phyloP scores from a whole-genome alignment of 2,329 filamentous ascomycete species.

The Cryphonectria radicalis region DNA sequence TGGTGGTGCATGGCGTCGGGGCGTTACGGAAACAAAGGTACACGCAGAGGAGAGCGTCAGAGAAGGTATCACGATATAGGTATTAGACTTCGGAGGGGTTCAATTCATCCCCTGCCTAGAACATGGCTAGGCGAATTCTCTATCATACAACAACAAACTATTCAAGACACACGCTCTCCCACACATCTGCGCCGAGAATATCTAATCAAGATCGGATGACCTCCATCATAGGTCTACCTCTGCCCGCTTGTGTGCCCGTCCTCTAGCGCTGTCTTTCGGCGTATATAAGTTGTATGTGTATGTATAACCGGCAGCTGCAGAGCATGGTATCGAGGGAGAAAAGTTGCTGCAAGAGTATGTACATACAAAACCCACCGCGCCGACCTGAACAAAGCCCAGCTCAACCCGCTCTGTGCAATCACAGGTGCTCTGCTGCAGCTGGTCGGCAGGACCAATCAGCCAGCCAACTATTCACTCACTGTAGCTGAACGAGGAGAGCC shows the following conservation, averaged over 20 bases:
- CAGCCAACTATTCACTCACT: too few relatives aligned
- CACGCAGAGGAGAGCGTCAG: not conserved
- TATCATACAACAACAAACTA: not conserved
- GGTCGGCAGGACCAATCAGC: not conserved
- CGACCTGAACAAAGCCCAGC: not conserved
- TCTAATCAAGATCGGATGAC: not conserved
- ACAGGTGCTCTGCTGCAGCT: not conserved
- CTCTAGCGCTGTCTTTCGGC: not conserved
- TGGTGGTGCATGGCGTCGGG: slow-evolving; percentile 18
- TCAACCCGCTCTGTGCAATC: not conserved
- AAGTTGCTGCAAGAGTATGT: slow-evolving; percentile 11
- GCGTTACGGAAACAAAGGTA: slow-evolving; percentile 10
- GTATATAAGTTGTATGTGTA: not conserved
- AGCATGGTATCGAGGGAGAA: not conserved
- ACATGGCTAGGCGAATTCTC: not conserved
- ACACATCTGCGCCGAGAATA: not conserved
- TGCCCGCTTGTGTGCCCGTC: not conserved
- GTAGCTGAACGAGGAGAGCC: not conserved
- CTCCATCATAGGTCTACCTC: not conserved
- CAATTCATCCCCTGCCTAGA: not conserved
- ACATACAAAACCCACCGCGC: not conserved
- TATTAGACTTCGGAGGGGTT: not conserved
- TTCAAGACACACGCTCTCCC: not conserved
- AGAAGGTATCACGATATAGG: not conserved
- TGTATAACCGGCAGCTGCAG: not conserved